Conservation (phyloP, 2,329 filamentous ascomycete species). For the Zarea fungicola region DNA sequence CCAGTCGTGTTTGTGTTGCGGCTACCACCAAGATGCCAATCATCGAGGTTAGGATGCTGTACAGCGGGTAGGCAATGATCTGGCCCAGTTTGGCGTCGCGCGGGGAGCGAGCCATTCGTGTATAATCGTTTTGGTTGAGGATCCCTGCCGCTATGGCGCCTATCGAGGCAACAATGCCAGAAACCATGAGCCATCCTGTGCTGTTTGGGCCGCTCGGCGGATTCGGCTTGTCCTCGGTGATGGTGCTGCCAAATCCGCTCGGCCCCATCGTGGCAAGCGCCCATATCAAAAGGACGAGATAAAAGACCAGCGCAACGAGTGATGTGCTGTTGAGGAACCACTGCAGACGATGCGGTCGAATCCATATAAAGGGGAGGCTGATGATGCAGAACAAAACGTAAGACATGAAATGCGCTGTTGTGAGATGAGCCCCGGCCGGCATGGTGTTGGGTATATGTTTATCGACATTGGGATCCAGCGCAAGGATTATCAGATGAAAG, state of each 20-base stretch:
- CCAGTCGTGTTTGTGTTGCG: slow-evolving; percentile 32
- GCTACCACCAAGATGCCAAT: slow-evolving; percentile 37
- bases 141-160: slow-evolving; percentile 34
- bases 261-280: slow-evolving; percentile 38
- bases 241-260: slow-evolving; percentile 32
- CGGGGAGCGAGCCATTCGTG: slow-evolving; percentile 28
- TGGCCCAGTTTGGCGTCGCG: slow-evolving; percentile 32
- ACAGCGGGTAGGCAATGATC: slow-evolving; percentile 30
- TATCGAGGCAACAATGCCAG: slow-evolving; percentile 31
- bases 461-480: slow-evolving; percentile 39
- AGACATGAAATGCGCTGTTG: slow-evolving; percentile 37
- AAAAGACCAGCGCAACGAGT: slow-evolving; percentile 35
- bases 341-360: slow-evolving; percentile 38
- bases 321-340: slow-evolving; percentile 37
- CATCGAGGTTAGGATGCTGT: slow-evolving; percentile 30
- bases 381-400: slow-evolving; percentile 41
- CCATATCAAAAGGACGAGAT: slow-evolving; percentile 39
- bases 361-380: slow-evolving; percentile 39
- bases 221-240: slow-evolving; percentile 20
- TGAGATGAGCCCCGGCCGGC: slow-evolving; percentile 36
- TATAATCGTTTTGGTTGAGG: slow-evolving; percentile 35
- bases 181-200: slow-evolving; percentile 32
- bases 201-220: slow-evolving; percentile 26
- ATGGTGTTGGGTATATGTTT: slow-evolving; percentile 37
- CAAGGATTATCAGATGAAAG: slow-evolving; percentile 39